Evolutionary conservation across 73 alveolate species (phyloP), one percentile per base, ranked within the genome.

Genomic region (Tetrahymena malaccensis): DNA sequence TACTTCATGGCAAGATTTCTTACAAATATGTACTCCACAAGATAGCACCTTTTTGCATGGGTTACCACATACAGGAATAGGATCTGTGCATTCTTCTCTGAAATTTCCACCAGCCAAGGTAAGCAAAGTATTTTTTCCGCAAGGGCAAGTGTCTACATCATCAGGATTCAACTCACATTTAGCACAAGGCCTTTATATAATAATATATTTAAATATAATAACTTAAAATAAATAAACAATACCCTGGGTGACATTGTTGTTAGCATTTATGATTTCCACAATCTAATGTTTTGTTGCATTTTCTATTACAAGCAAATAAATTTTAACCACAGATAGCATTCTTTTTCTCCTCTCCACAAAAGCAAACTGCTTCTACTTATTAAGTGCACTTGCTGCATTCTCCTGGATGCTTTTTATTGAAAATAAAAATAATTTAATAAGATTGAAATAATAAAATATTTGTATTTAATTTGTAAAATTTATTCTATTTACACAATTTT

Each of bases 261-360:
- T 96, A 93, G 95, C 99, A 98, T 27, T 94, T 21, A 96, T 98
- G 99, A 84, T 98, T 96, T 17, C 99, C 99, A 94, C 99, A 98
- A 94, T 97, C 98, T 94, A 98, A 96, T 44, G 94, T 85, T 93
- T 96, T 98, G 84, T 98, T 98, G 95, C 99, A 98, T 15, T 95
- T 94, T 94, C 96, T 97, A 89, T 97, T 97, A 95, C 99, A 98
- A 34, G 98, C 96, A 96, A 96, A 97, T 34, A 97, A 96, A 35
- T 94, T 55, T 44, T 95, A 96, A 11, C 99, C 98, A 94, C 99
- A 98, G 43, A 96, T 94, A 35, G 96, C 98, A 15, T 70, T 93
- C 17, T 96, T 83, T 34, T 95, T 95, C 43, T 96, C 97, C 43
- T 94, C 95, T 21, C 98, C 98, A 94, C 99, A 98, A 95, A 94